Conservation (phyloP, 2,329 filamentous ascomycete genomes). For the Neopestalotiopsis clavispora region DNA sequence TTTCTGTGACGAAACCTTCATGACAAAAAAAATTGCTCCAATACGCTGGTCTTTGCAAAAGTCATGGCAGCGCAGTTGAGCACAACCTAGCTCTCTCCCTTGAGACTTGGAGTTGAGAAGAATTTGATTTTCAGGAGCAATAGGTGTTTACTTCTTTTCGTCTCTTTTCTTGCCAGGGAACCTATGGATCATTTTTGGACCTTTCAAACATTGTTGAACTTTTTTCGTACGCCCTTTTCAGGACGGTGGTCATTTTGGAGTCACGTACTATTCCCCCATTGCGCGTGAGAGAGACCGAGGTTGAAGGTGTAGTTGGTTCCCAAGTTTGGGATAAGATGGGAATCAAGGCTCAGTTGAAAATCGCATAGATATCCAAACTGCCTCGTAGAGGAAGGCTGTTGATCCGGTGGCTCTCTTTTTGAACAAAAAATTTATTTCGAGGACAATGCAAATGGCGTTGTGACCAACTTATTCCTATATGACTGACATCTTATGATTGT, state of each 20-base stretch:
- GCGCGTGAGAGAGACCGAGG: conserved; percentile 4
- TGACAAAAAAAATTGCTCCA: not conserved
- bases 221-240: not conserved
- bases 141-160: not conserved
- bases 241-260: conserved; percentile 4
- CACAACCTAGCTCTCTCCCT: not conserved
- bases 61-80: not conserved
- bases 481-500: no score
- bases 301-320: not conserved
- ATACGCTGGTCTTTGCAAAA: not conserved
- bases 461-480: not conserved
- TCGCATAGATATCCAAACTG: conserved; percentile 1
- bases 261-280: conserved; percentile 15
- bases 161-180: not conserved
- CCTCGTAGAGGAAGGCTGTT: not conserved
- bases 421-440: not conserved
- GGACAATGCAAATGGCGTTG: not conserved
- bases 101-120: not conserved
- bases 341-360: not conserved
- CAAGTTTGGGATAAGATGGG: not conserved
- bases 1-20: not conserved
- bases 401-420: not conserved
- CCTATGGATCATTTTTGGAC: not conserved
- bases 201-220: conserved; percentile 9
- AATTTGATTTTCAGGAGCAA: not conserved